Percentiles rank a stretch among this genome's conserved stretches.
These are phyloP conservation scores for Nemania sp. DNA, from an alignment of 2,329 filamentous ascomycete species.

Conservation along the genomic window DNA sequence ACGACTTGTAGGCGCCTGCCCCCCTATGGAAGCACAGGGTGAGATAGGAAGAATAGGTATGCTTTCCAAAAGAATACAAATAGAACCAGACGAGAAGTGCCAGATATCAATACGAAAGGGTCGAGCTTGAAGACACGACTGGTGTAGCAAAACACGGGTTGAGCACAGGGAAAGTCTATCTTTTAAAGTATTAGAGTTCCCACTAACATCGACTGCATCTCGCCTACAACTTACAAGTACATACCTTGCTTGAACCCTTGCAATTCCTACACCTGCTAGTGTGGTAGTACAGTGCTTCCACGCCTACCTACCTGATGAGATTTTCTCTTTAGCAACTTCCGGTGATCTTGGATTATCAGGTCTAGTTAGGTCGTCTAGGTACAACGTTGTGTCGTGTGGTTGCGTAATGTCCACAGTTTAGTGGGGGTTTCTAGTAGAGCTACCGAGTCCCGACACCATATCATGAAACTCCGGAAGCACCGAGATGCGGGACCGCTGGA, in stretches of 20 bases:
- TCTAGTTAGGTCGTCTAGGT: no score
- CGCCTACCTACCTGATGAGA: no score
- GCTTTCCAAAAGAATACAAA: background rate
- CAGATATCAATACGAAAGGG: background rate
- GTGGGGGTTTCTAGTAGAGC: conserved; percentile 1
- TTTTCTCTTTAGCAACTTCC: no score
- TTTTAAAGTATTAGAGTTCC: conserved; percentile 8
- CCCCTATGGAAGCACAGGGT: background rate
- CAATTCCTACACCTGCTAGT: no score
- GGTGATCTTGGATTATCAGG: no score
- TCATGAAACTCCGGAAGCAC: conserved; percentile 12
- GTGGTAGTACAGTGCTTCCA: no score
- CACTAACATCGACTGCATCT: background rate
- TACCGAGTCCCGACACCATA: background rate
- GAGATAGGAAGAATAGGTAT: no score
- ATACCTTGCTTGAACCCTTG: background rate
- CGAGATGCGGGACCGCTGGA: conserved; percentile 5
- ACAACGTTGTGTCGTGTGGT: background rate
- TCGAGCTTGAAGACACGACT: background rate
- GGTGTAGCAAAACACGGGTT: background rate
- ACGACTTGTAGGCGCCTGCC: conserved; percentile 11
- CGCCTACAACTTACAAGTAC: background rate
- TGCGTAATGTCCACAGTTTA: background rate
- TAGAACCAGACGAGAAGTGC: background rate
- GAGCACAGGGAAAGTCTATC: conserved; percentile 14